Conservation (phyloP, 2,329 filamentous ascomycete genomes). For the Penicillium expansum region DNA sequence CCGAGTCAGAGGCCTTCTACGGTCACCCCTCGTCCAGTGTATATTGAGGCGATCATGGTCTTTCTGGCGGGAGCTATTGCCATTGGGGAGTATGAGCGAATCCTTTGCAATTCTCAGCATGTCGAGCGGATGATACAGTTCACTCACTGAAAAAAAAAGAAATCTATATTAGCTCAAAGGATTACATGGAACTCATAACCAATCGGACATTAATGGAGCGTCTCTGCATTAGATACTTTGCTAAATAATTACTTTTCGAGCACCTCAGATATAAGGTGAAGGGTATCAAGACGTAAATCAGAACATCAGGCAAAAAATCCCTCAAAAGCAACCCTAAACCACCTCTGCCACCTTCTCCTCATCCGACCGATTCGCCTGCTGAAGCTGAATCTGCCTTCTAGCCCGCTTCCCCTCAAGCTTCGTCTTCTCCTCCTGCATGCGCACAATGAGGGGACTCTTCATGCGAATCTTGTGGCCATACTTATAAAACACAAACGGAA, state of each 20-base stretch:
- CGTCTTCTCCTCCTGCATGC: slow-evolving; percentile 55
- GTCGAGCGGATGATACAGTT: slow-evolving; percentile 31
- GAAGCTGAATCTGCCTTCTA: slow-evolving; percentile 18
- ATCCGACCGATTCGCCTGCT: slow-evolving; percentile 5
- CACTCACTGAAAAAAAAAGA: slow-evolving; percentile 3
- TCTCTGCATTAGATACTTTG: slow-evolving; percentile 5
- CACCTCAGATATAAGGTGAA: slow-evolving; percentile 10
- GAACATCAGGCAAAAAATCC: neutral
- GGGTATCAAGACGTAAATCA: slow-evolving; percentile 13
- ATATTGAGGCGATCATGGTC: slow-evolving; percentile 71
- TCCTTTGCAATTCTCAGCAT: slow-evolving; percentile 45
- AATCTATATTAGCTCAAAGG: neutral
- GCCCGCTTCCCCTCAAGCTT: slow-evolving; percentile 45
- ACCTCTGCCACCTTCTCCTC: slow-evolving; percentile 21
- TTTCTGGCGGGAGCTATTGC: slow-evolving; percentile 75
- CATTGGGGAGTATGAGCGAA: slow-evolving; percentile 67
- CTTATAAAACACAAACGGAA: slow-evolving; percentile 73
- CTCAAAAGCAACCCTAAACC: slow-evolving; percentile 3
- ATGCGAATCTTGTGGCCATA: slow-evolving; percentile 57
- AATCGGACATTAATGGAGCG: slow-evolving; percentile 1
- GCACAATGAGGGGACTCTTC: slow-evolving; percentile 55
- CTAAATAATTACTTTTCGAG: slow-evolving; percentile 15
- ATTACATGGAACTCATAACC: neutral
- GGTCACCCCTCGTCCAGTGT: slow-evolving; percentile 34
- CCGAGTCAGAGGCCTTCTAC: slow-evolving; percentile 4